Evolutionary conservation across 2,329 filamentous ascomycete species (phyloP).

Genomic region (Trichoderma lentiforme): DNA sequence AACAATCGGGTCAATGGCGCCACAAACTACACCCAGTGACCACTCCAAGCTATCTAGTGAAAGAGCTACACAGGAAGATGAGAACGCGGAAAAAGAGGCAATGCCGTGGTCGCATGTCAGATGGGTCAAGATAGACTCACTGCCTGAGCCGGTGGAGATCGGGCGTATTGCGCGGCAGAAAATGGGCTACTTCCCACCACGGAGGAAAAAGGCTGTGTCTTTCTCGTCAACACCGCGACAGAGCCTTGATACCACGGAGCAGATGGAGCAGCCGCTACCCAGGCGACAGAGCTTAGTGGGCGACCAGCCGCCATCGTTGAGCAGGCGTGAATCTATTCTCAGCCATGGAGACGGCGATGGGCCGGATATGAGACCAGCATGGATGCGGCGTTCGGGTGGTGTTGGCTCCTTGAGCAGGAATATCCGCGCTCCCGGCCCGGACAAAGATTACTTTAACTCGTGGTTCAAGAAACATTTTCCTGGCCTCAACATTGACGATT

Average conservation of each 20-base stretch:
- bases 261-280: constrained; percentile 34
- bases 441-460: constrained; percentile 77
- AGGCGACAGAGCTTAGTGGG: constrained; percentile 44
- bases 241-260: constrained; percentile 54
- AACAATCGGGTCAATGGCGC: background rate
- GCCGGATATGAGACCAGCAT: constrained; percentile 46
- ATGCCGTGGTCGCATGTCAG: constrained; percentile 80
- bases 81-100: constrained; percentile 47
- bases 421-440: constrained; percentile 73
- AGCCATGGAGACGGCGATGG: constrained; percentile 38
- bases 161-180: constrained; percentile 75
- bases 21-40: background rate
- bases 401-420: constrained; percentile 76
- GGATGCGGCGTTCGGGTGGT: constrained; percentile 80
- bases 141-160: constrained; percentile 72
- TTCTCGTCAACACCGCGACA: constrained; percentile 64
- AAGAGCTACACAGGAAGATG: constrained; percentile 20
- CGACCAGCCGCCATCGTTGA: constrained; percentile 33
- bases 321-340: constrained; percentile 35
- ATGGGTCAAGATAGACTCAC: constrained; percentile 78
- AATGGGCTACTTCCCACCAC: constrained; percentile 87
- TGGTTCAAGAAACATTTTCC: constrained; percentile 83
- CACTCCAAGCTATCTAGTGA: constrained; percentile 14
- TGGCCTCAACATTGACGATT: constrained; percentile 65
- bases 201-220: constrained; percentile 77